Base-by-base conservation (phyloP, 2,329 filamentous ascomycete genomes). In the Microsporum ferrugineum region DNA sequence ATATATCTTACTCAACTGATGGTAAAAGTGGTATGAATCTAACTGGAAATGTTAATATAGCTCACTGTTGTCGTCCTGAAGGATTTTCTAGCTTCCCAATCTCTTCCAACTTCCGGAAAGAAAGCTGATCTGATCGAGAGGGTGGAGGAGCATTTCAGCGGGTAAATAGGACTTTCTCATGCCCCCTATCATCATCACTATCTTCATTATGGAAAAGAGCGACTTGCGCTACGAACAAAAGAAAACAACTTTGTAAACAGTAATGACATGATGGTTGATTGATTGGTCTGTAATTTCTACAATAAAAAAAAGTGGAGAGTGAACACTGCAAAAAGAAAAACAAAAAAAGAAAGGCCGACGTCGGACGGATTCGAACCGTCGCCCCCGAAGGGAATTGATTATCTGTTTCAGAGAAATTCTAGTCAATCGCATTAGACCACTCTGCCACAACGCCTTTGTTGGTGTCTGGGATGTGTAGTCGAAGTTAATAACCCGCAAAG, bases 71-170 rank as follows among this genome's bases (percentile, higher is more conserved):
- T 72, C 10, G 67, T 74, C 23, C 67, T 82, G 39, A 81, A 78
- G 62, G 74, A 75, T 0, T 81, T 79, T 65, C 68, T 80, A 17
- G 68, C 66, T n/a, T 62, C 68, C 3, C 77, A 79, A 61, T 74
- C 75, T 49, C 69, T 80, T 14, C 68, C 73, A 33, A 66, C 69
- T 7, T 68, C 71, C 27, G 78, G 79, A 1, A 80, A 79, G 66
- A 82, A 82, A 64, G 76, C 73, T 4, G 79, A 80, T 61, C 70
- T 81, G 36, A 69, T 81, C n/a, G 78, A 80, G 43, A 71, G 74
- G 41, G 73, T 81, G 36, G 78, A 81, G 63, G 73, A 74, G 60
- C 75, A 71, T 63, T 77, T 80, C 60, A 78, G 80, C 10, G 5
- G 58, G 43, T 47, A 12, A 47, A 27, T 12, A 6, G 14, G n/a